These are phyloP conservation scores for Hypoxylon sp. DNA, from an alignment of 2,329 filamentous ascomycete species.

Conservation along the genomic window DNA sequence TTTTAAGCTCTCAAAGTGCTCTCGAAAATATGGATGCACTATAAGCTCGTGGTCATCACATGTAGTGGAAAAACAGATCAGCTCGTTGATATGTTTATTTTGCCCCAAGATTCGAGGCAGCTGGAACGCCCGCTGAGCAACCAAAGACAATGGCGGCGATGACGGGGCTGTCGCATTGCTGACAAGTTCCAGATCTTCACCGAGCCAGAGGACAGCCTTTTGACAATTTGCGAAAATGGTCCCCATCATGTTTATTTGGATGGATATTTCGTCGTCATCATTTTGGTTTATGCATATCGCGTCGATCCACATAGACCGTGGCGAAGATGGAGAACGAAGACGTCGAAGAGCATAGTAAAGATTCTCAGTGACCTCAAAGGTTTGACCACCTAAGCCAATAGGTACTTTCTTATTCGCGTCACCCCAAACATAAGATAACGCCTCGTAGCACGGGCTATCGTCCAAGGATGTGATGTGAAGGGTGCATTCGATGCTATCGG, in stretches of 20 bases:
- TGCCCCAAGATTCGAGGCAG: conserved; percentile 10
- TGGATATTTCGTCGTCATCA: conserved; percentile 21
- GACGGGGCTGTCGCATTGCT: background rate
- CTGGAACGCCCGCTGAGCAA: conserved; percentile 10
- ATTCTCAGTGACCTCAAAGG: conserved; percentile 17
- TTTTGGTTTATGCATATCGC: conserved; percentile 30
- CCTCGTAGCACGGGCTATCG: conserved; percentile 10
- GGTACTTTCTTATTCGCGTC: conserved; percentile 1
- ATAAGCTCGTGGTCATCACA: background rate
- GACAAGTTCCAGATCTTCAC: conserved; percentile 3
- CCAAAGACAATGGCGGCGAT: background rate
- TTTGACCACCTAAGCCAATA: conserved; percentile 5
- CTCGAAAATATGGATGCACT: background rate
- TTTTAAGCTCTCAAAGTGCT: conserved; percentile 15
- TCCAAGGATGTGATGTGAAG: background rate
- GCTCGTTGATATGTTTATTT: conserved; percentile 12
- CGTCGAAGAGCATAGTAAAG: conserved; percentile 23
- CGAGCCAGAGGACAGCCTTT: conserved; percentile 19
- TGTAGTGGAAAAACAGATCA: conserved; percentile 8
- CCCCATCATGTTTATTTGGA: conserved; percentile 26
- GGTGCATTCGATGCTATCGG: background rate
- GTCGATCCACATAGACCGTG: conserved; percentile 26
- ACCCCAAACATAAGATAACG: conserved; percentile 28
- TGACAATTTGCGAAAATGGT: conserved; percentile 16
- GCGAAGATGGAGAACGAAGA: background rate